phyloP scores from a whole-genome alignment of 352 stramenopile genomes.

The Phytophthora multivora region DNA sequence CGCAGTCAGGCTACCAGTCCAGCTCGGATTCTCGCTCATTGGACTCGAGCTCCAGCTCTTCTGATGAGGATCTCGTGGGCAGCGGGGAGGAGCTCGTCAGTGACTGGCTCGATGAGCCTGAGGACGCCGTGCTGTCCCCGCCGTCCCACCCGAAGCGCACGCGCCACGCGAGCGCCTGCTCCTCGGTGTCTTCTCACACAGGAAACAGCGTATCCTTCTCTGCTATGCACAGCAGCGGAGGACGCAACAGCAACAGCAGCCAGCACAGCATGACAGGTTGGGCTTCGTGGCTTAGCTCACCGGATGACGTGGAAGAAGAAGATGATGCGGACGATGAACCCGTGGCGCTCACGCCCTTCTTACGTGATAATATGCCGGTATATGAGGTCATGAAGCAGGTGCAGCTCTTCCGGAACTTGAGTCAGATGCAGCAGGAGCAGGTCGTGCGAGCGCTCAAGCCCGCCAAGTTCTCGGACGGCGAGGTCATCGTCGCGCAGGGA shows the following conservation, averaged over 20 bases:
- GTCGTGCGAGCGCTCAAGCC: slow-evolving; percentile 84
- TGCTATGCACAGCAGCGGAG: slow-evolving; percentile 38
- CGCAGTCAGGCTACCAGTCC: slow-evolving; percentile 32
- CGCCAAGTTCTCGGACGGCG: slow-evolving; percentile 82
- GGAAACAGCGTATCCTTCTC: slow-evolving; percentile 37
- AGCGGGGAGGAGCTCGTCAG: slow-evolving; percentile 63
- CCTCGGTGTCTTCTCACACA: slow-evolving; percentile 57
- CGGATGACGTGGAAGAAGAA: slow-evolving; percentile 69
- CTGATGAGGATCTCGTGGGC: slow-evolving; percentile 44
- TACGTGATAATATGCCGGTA: slow-evolving; percentile 84
- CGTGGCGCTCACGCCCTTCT: slow-evolving; percentile 70
- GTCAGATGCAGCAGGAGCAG: slow-evolving; percentile 88
- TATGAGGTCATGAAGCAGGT: slow-evolving; percentile 91
- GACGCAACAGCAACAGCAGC: slow-evolving; percentile 54
- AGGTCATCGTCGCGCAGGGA: slow-evolving; percentile 88
- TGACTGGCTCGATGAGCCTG: slow-evolving; percentile 80
- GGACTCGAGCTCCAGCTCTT: slow-evolving; percentile 47
- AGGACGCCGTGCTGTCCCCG: slow-evolving; percentile 65
- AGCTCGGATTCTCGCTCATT: slow-evolving; percentile 49
- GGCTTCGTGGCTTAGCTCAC: slow-evolving; percentile 70
- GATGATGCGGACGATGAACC: slow-evolving; percentile 72
- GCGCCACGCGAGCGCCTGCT: slow-evolving; percentile 52
- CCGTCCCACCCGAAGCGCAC: slow-evolving; percentile 32
- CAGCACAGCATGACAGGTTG: slow-evolving; percentile 65
- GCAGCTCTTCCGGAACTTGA: slow-evolving; percentile 87